These are phyloP conservation scores for Chrysopogon serrulatus DNA, from an alignment of 176 grass and related monocot genomes.

Conservation along the genomic window DNA sequence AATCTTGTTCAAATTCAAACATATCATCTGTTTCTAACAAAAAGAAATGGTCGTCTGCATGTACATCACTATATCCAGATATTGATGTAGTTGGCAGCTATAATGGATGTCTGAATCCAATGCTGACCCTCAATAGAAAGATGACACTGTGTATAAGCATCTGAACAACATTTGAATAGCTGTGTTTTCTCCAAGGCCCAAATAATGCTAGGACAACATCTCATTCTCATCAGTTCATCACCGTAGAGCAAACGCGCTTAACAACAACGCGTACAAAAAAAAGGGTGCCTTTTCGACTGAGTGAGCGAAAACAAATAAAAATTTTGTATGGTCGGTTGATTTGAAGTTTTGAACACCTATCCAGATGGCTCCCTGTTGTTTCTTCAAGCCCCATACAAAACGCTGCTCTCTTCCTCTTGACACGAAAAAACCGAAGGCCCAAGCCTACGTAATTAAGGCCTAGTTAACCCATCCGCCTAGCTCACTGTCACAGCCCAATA, in stretches of 20 bases:
- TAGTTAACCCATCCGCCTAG: not conserved
- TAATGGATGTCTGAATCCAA: too few relatives aligned
- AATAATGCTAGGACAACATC: not conserved
- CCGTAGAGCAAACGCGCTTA: too few relatives aligned
- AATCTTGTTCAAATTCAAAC: not conserved
- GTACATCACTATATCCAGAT: not conserved
- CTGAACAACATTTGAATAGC: not conserved
- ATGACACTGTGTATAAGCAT: not conserved
- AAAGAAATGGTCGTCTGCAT: not conserved
- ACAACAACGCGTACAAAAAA: too few relatives aligned
- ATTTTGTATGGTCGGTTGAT: too few relatives aligned
- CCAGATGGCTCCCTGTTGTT: too few relatives aligned
- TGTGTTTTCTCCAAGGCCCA: not conserved
- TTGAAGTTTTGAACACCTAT: too few relatives aligned
- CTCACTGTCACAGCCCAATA: too few relatives aligned
- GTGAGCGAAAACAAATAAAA: too few relatives aligned
- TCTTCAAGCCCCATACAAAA: too few relatives aligned
- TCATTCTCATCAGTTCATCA: too few relatives aligned
- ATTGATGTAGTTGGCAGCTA: too few relatives aligned
- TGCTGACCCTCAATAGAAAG: not conserved
- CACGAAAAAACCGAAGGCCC: not conserved
- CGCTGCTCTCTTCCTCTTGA: not conserved
- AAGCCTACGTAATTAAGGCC: not conserved
- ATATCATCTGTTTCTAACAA: not conserved
- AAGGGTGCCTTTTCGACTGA: too few relatives aligned